phyloP scores from a whole-genome alignment of 1,139 yeast species.

The Ogataea hybrid region DNA sequence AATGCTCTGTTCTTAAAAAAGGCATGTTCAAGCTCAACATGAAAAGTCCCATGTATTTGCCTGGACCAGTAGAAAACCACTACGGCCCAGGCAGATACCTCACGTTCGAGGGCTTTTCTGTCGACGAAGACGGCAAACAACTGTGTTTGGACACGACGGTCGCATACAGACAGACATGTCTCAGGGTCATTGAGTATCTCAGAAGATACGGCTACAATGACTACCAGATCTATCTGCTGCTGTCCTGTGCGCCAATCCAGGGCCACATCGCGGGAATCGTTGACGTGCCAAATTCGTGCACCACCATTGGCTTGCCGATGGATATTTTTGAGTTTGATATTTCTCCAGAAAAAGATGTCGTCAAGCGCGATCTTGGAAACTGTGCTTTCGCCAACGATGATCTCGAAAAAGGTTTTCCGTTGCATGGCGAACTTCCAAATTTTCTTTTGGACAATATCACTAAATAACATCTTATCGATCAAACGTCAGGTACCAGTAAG shows the following conservation, averaged over 20 bases:
- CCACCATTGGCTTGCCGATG: conserved; percentile 49
- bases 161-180: conserved; percentile 49
- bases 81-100: conserved; percentile 45
- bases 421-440: conserved; percentile 27
- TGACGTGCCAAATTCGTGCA: conserved; percentile 51
- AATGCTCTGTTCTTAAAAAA: conserved; percentile 39
- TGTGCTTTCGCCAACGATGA: conserved; percentile 37
- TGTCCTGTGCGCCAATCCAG: conserved; percentile 48
- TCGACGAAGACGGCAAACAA: conserved; percentile 36
- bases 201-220: conserved; percentile 49
- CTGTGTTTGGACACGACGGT: conserved; percentile 45
- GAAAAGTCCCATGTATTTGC: conserved; percentile 46
- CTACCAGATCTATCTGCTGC: conserved; percentile 45
- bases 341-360: conserved; percentile 37
- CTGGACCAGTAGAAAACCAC: conserved; percentile 39
- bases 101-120: conserved; percentile 53
- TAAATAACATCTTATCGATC: conserved; percentile 9
- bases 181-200: conserved; percentile 47
- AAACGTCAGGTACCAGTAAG: conserved; percentile 47
- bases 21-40: conserved; percentile 41
- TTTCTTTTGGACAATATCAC: conserved; percentile 22
- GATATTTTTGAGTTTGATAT: conserved; percentile 51
- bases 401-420: conserved; percentile 25
- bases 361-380: conserved; percentile 33
- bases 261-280: conserved; percentile 52